Percentiles rank a stretch among this genome's conserved stretches.
Evolutionary conservation across 805 yeast genomes (phyloP).

Genomic region (Saturnispora kantuleensis): DNA sequence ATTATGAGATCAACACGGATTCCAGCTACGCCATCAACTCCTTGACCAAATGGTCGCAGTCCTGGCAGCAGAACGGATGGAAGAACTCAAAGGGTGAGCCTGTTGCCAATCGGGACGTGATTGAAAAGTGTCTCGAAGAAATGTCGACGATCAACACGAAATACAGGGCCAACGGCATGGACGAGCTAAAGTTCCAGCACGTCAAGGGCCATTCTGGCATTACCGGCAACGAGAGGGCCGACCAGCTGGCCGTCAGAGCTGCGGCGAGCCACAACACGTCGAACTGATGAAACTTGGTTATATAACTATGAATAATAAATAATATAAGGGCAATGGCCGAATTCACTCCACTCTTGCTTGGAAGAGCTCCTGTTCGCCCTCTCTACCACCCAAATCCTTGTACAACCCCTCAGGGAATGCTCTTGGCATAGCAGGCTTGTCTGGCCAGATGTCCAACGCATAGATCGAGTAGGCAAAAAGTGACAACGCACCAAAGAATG

Average conservation of each 20-base stretch:
- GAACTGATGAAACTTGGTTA: not conserved
- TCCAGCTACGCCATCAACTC: slow-evolving; percentile 56
- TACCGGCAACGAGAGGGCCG: slow-evolving; percentile 71
- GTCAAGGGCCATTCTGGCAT: slow-evolving; percentile 67
- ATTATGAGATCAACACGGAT: slow-evolving; percentile 50
- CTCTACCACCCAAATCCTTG: slow-evolving; percentile 58
- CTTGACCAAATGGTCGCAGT: slow-evolving; percentile 44
- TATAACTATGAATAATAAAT: not conserved
- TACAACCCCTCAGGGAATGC: slow-evolving; percentile 73
- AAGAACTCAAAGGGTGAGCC: slow-evolving; percentile 30
- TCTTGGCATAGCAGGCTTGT: slow-evolving; percentile 67
- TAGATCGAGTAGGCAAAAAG: slow-evolving; percentile 35
- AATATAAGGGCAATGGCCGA: not conserved
- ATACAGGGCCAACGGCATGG: slow-evolving; percentile 28
- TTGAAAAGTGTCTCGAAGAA: slow-evolving; percentile 26
- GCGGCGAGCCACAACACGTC: not conserved
- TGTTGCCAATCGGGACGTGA: slow-evolving; percentile 46
- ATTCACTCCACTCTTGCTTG: slow-evolving; percentile 32
- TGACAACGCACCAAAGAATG: slow-evolving; percentile 43
- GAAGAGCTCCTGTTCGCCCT: slow-evolving; percentile 33
- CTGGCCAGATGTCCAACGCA: slow-evolving; percentile 48
- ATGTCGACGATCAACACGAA: slow-evolving; percentile 28
- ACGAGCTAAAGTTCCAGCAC: slow-evolving; percentile 40
- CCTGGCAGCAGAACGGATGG: slow-evolving; percentile 55
- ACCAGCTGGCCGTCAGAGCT: slow-evolving; percentile 60